These are phyloP conservation scores for Hemisphaericaspora xylofermentans DNA, from an alignment of 1,139 yeast species.

Conservation along the genomic window DNA sequence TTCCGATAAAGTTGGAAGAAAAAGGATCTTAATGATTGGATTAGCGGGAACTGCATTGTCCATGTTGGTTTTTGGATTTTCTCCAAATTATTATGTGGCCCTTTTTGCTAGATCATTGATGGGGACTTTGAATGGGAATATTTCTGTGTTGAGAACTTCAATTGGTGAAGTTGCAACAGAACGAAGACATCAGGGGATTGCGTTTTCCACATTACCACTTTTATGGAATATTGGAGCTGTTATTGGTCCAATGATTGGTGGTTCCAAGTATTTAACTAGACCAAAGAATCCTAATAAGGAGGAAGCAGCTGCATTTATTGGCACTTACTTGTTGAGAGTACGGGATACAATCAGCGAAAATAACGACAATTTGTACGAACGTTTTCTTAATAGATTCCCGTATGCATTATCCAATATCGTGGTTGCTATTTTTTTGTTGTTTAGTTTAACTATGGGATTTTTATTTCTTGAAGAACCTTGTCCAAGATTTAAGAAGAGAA, in stretches of 20 bases:
- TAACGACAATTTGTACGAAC: slow-evolving; percentile 17
- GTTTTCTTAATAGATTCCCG: slow-evolving; percentile 45
- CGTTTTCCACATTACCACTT: slow-evolving; percentile 36
- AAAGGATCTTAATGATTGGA: slow-evolving; percentile 31
- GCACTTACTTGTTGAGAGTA: slow-evolving; percentile 2
- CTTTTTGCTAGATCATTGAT: slow-evolving; percentile 31
- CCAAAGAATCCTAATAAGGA: slow-evolving; percentile 17
- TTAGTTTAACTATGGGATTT: slow-evolving; percentile 41
- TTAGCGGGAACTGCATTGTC: slow-evolving; percentile 32
- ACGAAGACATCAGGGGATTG: slow-evolving; percentile 37
- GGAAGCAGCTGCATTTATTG: slow-evolving; percentile 7
- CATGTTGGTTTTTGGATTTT: slow-evolving; percentile 33
- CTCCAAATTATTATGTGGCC: slow-evolving; percentile 34
- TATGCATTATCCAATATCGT: slow-evolving; percentile 62
- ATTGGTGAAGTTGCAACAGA: slow-evolving; percentile 40
- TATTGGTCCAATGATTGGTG: slow-evolving; percentile 60
- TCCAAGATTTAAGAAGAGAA: slow-evolving; percentile 35
- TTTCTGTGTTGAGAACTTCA: slow-evolving; percentile 38
- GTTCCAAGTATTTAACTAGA: slow-evolving; percentile 40
- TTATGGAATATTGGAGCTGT: slow-evolving; percentile 36
- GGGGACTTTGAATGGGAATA: slow-evolving; percentile 38
- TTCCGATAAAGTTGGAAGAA: slow-evolving; percentile 34
- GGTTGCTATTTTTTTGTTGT: slow-evolving; percentile 43
- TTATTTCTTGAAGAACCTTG: slow-evolving; percentile 66
- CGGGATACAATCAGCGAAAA: not conserved